Base-by-base conservation (phyloP, 345 rosid genomes). In the Conringia planisiliqua region DNA sequence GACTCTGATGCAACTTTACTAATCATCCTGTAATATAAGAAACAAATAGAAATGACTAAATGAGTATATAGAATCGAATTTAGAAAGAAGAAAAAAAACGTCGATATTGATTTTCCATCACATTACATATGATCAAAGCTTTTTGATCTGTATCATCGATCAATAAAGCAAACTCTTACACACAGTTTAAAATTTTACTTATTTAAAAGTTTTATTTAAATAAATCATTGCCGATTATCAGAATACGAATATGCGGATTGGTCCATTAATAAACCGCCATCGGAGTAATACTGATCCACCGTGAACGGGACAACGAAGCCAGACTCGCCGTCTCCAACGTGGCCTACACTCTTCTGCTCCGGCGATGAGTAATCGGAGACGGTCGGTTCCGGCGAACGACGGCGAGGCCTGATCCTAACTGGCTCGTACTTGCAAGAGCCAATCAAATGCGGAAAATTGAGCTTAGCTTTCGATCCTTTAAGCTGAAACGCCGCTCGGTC, bases 401-500 rank as follows among this genome's bases (percentile, higher is more conserved):
- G 92, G 44, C 84, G 86, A 10, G 73, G 77, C 51, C 84, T 70
- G 7, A 85, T 78, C 74, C 87, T 76, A 22, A 83, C 77, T 1
- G 90, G 85, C 62, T 85, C 72, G 10, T 71, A 79, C 29, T 71
- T 18, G 20, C 68, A 58, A 20, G 79, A 74, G 0, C 87, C 90
- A 16, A 86, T 74, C 64, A 86, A 70, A 73, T 86, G 88, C 32
- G 90, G 90, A 33, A 86, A 86, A 43, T 86, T 86, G 0, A 86
- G 83, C 79, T 84, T 86, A 8, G 90, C 90, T 33, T 83, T 86
- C 0, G 90, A 74, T 20, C 90, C 90, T 0, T 75, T 82, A 56
- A 86, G 84, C 71, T 80, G 66, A 69, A 84, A 86, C 60, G 90
- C 90, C 3, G 90, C 90, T 64, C 70, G 26, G 26, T 86, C 90